Conservation (phyloP, 768 basidiomycete genomes). For the Tylopilus subfusipes region DNA sequence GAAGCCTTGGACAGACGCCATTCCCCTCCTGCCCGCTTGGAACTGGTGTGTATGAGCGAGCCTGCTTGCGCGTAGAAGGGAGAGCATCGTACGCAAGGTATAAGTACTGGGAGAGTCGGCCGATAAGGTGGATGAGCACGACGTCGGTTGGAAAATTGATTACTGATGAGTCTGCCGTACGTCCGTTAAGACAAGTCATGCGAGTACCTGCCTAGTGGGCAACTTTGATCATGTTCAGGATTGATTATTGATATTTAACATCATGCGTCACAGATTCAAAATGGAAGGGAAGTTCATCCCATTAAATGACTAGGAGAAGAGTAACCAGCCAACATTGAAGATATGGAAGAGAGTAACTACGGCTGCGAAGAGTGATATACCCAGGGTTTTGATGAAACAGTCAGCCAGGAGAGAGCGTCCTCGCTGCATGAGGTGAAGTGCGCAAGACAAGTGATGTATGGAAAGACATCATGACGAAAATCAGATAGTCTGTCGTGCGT, state of each 20-base stretch:
- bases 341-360: constrained; percentile 9
- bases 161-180: no score
- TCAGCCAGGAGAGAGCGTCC: constrained; percentile 13
- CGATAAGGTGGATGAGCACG: constrained; percentile 12
- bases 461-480: constrained; percentile 29
- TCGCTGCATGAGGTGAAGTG: constrained; percentile 16
- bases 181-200: not conserved
- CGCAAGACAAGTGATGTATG: constrained; percentile 26
- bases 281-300: constrained; percentile 18
- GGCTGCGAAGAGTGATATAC: constrained; percentile 16
- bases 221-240: constrained; percentile 10
- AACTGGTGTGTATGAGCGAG: constrained; percentile 14
- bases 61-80: constrained; percentile 35
- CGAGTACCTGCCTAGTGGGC: not conserved
- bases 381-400: constrained; percentile 9
- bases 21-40: constrained; percentile 24
- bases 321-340: constrained; percentile 18
- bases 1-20: constrained; percentile 69
- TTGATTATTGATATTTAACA: constrained; percentile 10
- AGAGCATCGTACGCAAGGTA: constrained; percentile 16
- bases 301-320: constrained; percentile 21
- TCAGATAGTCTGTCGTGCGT: constrained; percentile 37
- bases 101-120: not conserved
- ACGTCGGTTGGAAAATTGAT: constrained; percentile 15
- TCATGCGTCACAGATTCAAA: constrained; percentile 23